Percentiles rank a stretch among this genome's conserved stretches.
Conservation (phyloP, 2,329 filamentous ascomycete species). For the Penicillium sp. region DNA sequence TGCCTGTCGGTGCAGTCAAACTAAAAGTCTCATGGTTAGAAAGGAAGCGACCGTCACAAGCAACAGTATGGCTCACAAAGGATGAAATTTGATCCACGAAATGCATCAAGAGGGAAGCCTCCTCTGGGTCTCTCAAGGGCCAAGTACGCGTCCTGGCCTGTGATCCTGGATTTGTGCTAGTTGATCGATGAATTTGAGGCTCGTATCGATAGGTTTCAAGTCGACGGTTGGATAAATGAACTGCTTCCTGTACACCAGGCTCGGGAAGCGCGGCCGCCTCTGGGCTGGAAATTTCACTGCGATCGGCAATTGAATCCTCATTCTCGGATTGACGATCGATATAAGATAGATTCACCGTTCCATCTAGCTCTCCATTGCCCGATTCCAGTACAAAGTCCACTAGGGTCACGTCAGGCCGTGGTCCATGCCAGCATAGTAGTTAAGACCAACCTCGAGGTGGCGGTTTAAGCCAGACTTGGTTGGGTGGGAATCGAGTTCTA, state of each 20-base stretch:
- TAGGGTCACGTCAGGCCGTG: constrained; percentile 7
- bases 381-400: constrained; percentile 25
- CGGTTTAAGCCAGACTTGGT: constrained; percentile 24
- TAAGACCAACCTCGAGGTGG: constrained; percentile 20
- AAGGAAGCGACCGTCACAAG: neutral
- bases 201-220: neutral
- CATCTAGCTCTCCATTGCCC: constrained; percentile 16
- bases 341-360: neutral
- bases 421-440: too few species aligned
- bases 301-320: neutral
- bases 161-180: neutral
- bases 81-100: constrained; percentile 21
- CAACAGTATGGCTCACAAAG: constrained; percentile 14
- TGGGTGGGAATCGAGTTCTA: constrained; percentile 20
- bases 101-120: constrained; percentile 18
- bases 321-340: neutral
- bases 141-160: constrained; percentile 10
- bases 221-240: neutral
- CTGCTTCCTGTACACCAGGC: neutral
- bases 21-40: constrained; percentile 12
- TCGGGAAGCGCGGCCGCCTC: neutral
- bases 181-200: neutral
- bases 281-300: neutral
- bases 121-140: constrained; percentile 21
- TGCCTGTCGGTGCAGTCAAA: constrained; percentile 28